Conservation (phyloP, 176 grass and related monocot species). For the Calamus simplicifolius region DNA sequence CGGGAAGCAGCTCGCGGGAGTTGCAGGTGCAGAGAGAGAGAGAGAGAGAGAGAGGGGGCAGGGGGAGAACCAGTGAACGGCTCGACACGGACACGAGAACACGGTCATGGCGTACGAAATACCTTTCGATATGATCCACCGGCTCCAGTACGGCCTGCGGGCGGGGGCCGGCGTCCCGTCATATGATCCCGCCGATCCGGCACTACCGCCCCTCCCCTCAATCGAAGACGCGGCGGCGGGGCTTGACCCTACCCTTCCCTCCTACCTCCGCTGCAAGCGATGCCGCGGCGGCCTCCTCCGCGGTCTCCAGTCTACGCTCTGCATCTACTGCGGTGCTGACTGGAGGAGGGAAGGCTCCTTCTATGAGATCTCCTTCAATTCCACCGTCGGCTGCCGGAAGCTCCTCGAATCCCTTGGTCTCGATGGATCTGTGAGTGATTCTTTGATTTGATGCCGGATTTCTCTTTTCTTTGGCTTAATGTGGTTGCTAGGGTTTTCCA, state of each 20-base stretch:
- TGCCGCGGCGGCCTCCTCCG: conserved; percentile 14
- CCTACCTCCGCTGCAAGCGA: conserved; percentile 1
- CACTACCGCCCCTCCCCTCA: neutral
- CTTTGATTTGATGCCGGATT: neutral
- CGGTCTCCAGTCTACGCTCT: conserved; percentile 3
- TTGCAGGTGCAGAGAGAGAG: too few relatives aligned
- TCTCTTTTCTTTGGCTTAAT: too few relatives aligned
- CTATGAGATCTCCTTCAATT: conserved; percentile 13
- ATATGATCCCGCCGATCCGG: neutral
- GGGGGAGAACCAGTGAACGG: neutral
- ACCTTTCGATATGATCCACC: conserved; percentile 1
- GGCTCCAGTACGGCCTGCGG: conserved; percentile 3
- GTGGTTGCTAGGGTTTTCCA: too few relatives aligned
- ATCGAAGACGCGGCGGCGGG: conserved; percentile 1
- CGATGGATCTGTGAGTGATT: conserved; percentile 17
- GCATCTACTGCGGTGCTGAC: conserved; percentile 18
- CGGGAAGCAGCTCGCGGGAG: too few relatives aligned
- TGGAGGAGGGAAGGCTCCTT: neutral
- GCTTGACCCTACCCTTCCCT: conserved; percentile 7
- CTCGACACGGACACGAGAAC: neutral
- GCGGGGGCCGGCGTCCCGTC: neutral
- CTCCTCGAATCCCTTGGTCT: conserved; percentile 14
- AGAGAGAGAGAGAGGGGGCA: neutral
- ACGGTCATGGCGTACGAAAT: conserved; percentile 11
- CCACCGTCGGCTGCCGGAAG: conserved; percentile 13